These are phyloP conservation scores for Melocanna baccifera DNA, from an alignment of 176 grass and related monocot species.

Conservation along the genomic window DNA sequence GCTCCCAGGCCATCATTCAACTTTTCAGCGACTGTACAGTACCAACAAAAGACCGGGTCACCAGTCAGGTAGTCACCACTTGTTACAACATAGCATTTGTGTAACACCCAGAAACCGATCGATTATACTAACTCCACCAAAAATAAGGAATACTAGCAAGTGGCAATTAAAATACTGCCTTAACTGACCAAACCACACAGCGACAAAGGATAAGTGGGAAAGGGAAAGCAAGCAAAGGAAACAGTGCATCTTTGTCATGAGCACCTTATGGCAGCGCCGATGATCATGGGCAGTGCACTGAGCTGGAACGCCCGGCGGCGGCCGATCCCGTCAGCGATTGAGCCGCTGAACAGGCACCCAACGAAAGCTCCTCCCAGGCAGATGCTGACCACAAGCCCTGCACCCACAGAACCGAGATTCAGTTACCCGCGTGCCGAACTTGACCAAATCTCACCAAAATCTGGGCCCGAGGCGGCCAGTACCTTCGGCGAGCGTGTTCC, in stretches of 20 bases:
- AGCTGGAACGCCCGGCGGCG: conserved; percentile 87
- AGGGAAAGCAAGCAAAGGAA: not conserved
- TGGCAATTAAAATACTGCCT: conserved; percentile 9
- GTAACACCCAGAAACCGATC: not conserved
- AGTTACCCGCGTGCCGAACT: not conserved
- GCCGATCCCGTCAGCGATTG: conserved; percentile 67
- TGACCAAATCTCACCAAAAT: not conserved
- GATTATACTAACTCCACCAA: not conserved
- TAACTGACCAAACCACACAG: not conserved
- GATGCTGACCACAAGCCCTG: conserved; percentile 98
- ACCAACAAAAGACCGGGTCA: not conserved
- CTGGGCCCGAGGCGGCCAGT: not conserved
- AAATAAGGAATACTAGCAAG: conserved; percentile 16
- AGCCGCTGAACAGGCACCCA: conserved; percentile 92
- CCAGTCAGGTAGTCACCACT: not conserved
- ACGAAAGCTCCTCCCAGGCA: conserved; percentile 86
- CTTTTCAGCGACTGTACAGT: not conserved
- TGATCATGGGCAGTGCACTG: conserved; percentile 86
- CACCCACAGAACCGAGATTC: not conserved
- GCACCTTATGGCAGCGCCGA: conserved; percentile 79
- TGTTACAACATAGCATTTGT: not conserved
- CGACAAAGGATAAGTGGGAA: conserved; percentile 15
- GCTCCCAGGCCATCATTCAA: not conserved
- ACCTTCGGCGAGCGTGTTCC: conserved; percentile 97
- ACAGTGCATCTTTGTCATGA: not conserved